Conservation (phyloP, 2,329 filamentous ascomycete species). For the Teratosphaeria pseudoeucalypti region DNA sequence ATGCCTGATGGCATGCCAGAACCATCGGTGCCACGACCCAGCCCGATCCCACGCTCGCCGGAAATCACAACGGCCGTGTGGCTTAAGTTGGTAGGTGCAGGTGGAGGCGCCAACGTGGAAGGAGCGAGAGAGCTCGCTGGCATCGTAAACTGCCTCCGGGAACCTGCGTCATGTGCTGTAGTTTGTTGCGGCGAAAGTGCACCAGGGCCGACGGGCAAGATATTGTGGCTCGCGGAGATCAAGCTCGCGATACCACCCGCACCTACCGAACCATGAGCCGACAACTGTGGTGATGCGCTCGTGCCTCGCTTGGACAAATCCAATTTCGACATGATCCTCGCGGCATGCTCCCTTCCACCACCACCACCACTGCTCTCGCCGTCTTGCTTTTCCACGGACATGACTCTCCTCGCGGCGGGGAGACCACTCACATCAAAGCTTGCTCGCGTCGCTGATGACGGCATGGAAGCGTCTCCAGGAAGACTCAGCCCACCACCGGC, state of each 20-base stretch:
- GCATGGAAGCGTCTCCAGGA: slow-evolving; percentile 37
- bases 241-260: slow-evolving; percentile 65
- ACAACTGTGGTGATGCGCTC: slow-evolving; percentile 26
- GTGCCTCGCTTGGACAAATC: slow-evolving; percentile 76
- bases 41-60: slow-evolving; percentile 59
- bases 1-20: slow-evolving; percentile 74
- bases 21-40: slow-evolving; percentile 46
- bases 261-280: slow-evolving; percentile 15
- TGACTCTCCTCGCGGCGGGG: slow-evolving; percentile 34
- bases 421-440: slow-evolving; percentile 63
- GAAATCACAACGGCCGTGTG: slow-evolving; percentile 73
- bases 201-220: slow-evolving; percentile 55
- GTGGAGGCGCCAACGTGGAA: slow-evolving; percentile 69
- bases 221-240: slow-evolving; percentile 72
- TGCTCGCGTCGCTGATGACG: slow-evolving; percentile 52
- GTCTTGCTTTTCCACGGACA: slow-evolving; percentile 36
- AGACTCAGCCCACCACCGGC: slow-evolving; percentile 23
- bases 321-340: slow-evolving; percentile 84
- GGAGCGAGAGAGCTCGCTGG: slow-evolving; percentile 62
- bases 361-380: slow-evolving; percentile 45
- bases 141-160: slow-evolving; percentile 27
- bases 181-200: slow-evolving; percentile 26
- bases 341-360: slow-evolving; percentile 66
- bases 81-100: slow-evolving; percentile 75
- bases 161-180: slow-evolving; percentile 4